Evolutionary conservation across 768 basidiomycete genomes (phyloP).

Genomic region (Neoboletus brunneissimus): DNA sequence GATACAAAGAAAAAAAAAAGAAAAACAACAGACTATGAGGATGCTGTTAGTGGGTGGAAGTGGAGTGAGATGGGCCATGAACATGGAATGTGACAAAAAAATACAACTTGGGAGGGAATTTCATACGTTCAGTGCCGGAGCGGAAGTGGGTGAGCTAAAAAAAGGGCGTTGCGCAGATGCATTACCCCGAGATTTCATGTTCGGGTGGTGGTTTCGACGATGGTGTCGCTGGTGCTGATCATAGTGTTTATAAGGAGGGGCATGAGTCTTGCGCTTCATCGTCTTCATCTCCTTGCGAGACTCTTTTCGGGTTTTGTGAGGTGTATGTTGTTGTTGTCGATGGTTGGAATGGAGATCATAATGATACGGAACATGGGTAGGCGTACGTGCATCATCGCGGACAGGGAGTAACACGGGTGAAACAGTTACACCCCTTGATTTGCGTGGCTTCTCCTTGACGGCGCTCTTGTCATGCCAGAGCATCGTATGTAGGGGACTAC

Average conservation of each 20-base stretch:
- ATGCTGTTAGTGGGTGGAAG: constrained; percentile 15
- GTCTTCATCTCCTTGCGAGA: constrained; percentile 64
- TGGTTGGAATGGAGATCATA: constrained; percentile 38
- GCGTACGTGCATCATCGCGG: constrained; percentile 55
- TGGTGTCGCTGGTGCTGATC: constrained; percentile 49
- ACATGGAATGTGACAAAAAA: constrained; percentile 7
- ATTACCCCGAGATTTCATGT: constrained; percentile 56
- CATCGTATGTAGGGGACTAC: constrained; percentile 54
- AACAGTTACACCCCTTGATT: constrained; percentile 37
- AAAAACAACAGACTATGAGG: background rate
- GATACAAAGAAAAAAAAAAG: constrained; percentile 13
- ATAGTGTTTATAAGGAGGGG: constrained; percentile 35
- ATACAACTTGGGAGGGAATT: constrained; percentile 18
- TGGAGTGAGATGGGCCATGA: constrained; percentile 5
- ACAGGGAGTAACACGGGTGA: constrained; percentile 54
- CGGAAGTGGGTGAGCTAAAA: constrained; percentile 35
- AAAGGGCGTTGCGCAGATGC: constrained; percentile 52
- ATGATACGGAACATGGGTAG: constrained; percentile 39
- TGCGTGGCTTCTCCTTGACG: constrained; percentile 20
- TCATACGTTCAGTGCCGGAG: constrained; percentile 30
- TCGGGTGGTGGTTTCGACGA: constrained; percentile 60
- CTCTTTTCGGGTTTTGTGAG: constrained; percentile 61
- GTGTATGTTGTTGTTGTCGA: constrained; percentile 33
- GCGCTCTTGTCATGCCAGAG: constrained; percentile 43
- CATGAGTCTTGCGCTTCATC: constrained; percentile 57